phyloP scores from a whole-genome alignment of 495 filamentous ascomycete genomes.

The Aspergillus hancockii region DNA sequence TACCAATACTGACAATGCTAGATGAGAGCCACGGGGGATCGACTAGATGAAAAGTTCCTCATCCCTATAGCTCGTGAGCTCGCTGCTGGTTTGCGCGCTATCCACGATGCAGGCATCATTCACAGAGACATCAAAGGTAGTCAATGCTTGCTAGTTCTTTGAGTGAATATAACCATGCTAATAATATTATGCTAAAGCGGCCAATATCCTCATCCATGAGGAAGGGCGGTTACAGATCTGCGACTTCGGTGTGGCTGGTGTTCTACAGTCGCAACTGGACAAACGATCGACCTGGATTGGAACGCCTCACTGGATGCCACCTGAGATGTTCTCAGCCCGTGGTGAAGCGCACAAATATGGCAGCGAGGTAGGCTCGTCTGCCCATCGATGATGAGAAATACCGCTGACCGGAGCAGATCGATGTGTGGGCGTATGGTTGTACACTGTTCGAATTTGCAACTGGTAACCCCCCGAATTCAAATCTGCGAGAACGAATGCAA shows the following conservation, averaged over 20 bases:
- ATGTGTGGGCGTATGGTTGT: slow-evolving; percentile 95
- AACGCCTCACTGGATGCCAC: slow-evolving; percentile 96
- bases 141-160: background rate
- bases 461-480: slow-evolving; percentile 72
- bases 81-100: slow-evolving; percentile 77
- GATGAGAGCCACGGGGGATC: slow-evolving; percentile 65
- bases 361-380: slow-evolving; percentile 45
- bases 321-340: slow-evolving; percentile 67
- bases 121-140: slow-evolving; percentile 94
- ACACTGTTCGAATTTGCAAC: slow-evolving; percentile 91
- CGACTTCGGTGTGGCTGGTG: slow-evolving; percentile 92
- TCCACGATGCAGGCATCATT: slow-evolving; percentile 90
- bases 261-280: slow-evolving; percentile 77
- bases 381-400: background rate
- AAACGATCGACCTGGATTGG: slow-evolving; percentile 93
- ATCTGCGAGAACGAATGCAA: slow-evolving; percentile 49
- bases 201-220: slow-evolving; percentile 89
- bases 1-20: slow-evolving; percentile 20
- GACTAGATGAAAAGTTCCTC: slow-evolving; percentile 84
- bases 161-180: background rate
- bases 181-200: slow-evolving; percentile 47
- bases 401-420: slow-evolving; percentile 56
- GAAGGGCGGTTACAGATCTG: slow-evolving; percentile 85
- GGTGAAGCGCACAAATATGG: slow-evolving; percentile 53
- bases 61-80: slow-evolving; percentile 87